These are phyloP conservation scores for Ceratobasidium sp. DNA, from an alignment of 1,284 basidiomycete genomes.

Conservation along the genomic window DNA sequence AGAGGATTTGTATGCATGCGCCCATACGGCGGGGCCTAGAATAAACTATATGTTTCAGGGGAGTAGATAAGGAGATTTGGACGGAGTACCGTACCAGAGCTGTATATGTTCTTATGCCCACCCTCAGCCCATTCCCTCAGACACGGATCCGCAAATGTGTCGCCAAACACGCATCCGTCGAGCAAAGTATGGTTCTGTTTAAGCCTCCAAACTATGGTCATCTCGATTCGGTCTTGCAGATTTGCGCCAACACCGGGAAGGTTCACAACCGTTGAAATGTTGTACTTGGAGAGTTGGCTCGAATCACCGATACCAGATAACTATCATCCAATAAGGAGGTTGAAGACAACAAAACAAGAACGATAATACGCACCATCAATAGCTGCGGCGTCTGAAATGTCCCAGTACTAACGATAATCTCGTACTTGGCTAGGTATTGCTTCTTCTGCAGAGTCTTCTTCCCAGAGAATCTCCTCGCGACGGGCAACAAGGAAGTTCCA, in stretches of 20 bases:
- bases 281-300: constrained; percentile 24
- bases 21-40: constrained; percentile 24
- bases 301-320: constrained; percentile 32
- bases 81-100: constrained; percentile 2
- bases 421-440: constrained; percentile 33
- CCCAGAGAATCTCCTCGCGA: constrained; percentile 20
- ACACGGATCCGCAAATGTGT: constrained; percentile 29
- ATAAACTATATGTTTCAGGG: not conserved
- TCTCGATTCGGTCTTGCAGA: constrained; percentile 34
- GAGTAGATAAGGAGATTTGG: not conserved
- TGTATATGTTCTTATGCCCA: constrained; percentile 26
- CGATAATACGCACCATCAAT: constrained; percentile 1
- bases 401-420: constrained; percentile 30
- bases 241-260: constrained; percentile 29
- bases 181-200: constrained; percentile 31
- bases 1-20: constrained; percentile 37
- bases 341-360: not conserved
- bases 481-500: constrained; percentile 15
- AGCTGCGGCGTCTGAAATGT: constrained; percentile 34
- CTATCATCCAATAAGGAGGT: not conserved
- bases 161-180: constrained; percentile 29
- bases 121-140: constrained; percentile 15
- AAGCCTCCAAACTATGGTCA: constrained; percentile 36
- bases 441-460: constrained; percentile 16
- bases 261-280: constrained; percentile 20